Percentiles rank a stretch among this genome's conserved stretches.
Evolutionary conservation across 352 stramenopile genomes (phyloP).

Genomic region (Globisporangium acanthophoron): DNA sequence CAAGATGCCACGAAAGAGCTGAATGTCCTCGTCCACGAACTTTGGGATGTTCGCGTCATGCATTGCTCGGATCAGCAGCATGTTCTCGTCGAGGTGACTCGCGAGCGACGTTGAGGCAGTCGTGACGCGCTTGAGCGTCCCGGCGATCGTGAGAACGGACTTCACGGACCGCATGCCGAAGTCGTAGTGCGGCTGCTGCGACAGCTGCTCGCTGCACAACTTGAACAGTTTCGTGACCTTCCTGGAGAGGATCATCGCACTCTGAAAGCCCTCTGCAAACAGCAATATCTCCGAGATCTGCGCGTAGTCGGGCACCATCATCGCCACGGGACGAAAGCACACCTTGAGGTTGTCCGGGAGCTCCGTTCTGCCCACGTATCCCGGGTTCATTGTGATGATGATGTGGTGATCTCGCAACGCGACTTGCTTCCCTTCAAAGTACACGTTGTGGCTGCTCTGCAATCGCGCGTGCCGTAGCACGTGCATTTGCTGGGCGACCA

Average conservation of each 20-base stretch:
- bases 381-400: slow-evolving; percentile 89
- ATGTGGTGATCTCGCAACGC: slow-evolving; percentile 65
- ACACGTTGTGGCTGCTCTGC: slow-evolving; percentile 22
- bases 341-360: slow-evolving; percentile 84
- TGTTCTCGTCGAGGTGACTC: slow-evolving; percentile 35
- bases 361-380: slow-evolving; percentile 72
- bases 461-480: slow-evolving; percentile 51
- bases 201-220: slow-evolving; percentile 82
- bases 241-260: slow-evolving; percentile 48
- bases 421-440: slow-evolving; percentile 55
- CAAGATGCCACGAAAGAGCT: slow-evolving; percentile 87
- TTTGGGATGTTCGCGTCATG: slow-evolving; percentile 90
- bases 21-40: slow-evolving; percentile 85
- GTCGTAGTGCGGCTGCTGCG: slow-evolving; percentile 81
- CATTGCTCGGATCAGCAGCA: slow-evolving; percentile 93
- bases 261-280: slow-evolving; percentile 75
- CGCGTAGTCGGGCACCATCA: slow-evolving; percentile 87
- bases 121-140: slow-evolving; percentile 44
- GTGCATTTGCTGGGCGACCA: slow-evolving; percentile 85
- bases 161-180: slow-evolving; percentile 88
- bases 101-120: slow-evolving; percentile 10
- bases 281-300: slow-evolving; percentile 84
- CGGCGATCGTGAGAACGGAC: slow-evolving; percentile 74
- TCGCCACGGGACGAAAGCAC: slow-evolving; percentile 79
- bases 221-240: slow-evolving; percentile 82